A percentile compares a stretch with the other conserved stretches of the same genome.
These are phyloP conservation scores for Cyberlindnera sargentensis DNA, from an alignment of 805 yeast genomes.

Conservation along the genomic window DNA sequence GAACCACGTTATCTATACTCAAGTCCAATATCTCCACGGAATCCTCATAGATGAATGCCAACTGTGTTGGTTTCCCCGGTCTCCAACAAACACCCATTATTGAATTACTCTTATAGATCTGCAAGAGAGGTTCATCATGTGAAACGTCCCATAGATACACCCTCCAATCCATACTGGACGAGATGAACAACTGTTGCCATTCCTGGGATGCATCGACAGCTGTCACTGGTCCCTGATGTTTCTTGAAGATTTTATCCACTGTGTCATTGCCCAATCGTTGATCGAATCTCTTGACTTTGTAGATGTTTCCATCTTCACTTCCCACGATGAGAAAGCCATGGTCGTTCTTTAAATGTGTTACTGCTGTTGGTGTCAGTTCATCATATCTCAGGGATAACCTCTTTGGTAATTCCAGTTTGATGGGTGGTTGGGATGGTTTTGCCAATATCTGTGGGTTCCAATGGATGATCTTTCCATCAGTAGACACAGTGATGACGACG, in stretches of 20 bases:
- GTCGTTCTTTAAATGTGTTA: conserved; percentile 14
- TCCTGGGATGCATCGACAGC: conserved; percentile 10
- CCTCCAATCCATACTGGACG: conserved; percentile 28
- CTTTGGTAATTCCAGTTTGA: conserved; percentile 21
- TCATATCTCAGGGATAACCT: conserved; percentile 19
- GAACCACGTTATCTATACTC: conserved; percentile 20
- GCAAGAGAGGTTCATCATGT: conserved; percentile 14
- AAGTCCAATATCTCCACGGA: conserved; percentile 27
- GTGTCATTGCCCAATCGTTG: conserved; percentile 10
- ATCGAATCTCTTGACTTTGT: conserved; percentile 23
- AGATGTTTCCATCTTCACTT: conserved; percentile 28
- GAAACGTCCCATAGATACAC: conserved; percentile 23
- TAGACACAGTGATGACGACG: conserved; percentile 22
- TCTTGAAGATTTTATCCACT: conserved; percentile 16
- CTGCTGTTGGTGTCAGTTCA: conserved; percentile 24
- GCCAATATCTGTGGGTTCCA: conserved; percentile 25
- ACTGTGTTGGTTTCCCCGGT: conserved; percentile 20
- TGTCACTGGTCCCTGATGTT: conserved; percentile 25
- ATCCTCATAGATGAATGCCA: conserved; percentile 25
- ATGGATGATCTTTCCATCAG: conserved; percentile 26
- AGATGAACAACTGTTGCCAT: conserved; percentile 19
- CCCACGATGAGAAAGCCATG: conserved; percentile 23
- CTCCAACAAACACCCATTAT: conserved; percentile 25
- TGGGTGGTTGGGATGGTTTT: conserved; percentile 17
- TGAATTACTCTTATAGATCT: conserved; percentile 20